Evolutionary conservation across 306 rosid genomes (phyloP), one percentile per base, ranked within the genome.

Genomic region (Gillenia trifoliata): DNA sequence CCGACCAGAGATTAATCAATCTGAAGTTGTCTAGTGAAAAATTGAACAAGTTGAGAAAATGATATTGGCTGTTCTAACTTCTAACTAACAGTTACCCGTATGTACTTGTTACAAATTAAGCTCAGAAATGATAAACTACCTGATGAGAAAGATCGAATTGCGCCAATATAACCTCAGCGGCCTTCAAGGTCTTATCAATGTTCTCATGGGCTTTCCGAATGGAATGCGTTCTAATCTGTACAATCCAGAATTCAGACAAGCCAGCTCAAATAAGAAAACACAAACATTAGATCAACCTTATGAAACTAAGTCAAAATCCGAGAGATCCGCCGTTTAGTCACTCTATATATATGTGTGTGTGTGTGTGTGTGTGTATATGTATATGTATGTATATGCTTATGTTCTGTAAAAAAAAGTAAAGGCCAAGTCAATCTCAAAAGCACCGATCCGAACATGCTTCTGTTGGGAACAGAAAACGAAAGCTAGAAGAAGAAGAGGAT

Each of bases 131-230:
- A 47, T 1, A 47, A 47, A 15, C 6, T 5, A 91, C 99, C 99
- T 94, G 95, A 47, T 84, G 97, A 79, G 80, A 90, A 61, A 90
- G 93, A 87, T 94, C 99, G 38, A 94, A 94, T 71, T 94, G 96
- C 12, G 89, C 82, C 88, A 94, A 79, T 40, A 94, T 71, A 68
- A 83, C 92, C 83, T 94, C 99, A 0, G 99, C 99, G 77, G 91
- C 83, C 82, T 94, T 94, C 88, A 90, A 77, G 76, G 96, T 90
- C 88, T 80, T 92, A 22, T 94, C 99, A 73, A 94, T 94, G 68
- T 94, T 91, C 85, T 88, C 99, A 71, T 94, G 96, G 75, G 97
- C 99, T 89, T 94, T 92, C 74, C 99, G 81, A 70, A 94, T 92
- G 54, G 96, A 90, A 75, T 94, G 91, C 3, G 99, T 94, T 73